Conservation (phyloP, 2,329 filamentous ascomycete genomes). For the Fusarium bactridioides region DNA sequence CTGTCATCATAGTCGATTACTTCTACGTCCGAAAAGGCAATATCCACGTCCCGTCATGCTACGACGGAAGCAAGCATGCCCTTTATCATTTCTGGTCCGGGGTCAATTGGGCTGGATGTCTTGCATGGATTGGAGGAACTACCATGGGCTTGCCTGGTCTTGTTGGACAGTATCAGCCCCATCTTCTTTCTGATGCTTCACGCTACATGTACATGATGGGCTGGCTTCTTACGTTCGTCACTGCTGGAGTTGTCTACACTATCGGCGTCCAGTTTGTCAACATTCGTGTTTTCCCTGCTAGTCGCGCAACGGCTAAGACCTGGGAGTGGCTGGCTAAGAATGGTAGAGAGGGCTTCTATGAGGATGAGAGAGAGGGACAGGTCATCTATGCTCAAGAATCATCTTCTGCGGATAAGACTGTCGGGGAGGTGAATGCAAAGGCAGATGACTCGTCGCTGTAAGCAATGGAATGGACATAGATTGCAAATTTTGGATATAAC, state of each 20-base stretch:
- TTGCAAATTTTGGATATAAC: fast-evolving
- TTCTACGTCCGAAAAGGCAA: not conserved
- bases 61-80: not conserved
- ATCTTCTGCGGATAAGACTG: not conserved
- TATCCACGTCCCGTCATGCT: not conserved
- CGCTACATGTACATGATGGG: not conserved
- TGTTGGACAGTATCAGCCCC: not conserved
- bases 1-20: not conserved
- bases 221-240: not conserved
- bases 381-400: not conserved
- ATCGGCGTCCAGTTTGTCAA: not conserved
- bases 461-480: not conserved
- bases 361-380: not conserved
- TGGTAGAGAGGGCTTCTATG: not conserved
- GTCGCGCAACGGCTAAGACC: not conserved
- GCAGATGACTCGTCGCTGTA: not conserved
- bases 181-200: not conserved
- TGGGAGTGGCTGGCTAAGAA: not conserved
- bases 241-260: not conserved
- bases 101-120: not conserved
- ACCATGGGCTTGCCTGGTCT: not conserved
- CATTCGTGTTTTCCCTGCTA: not conserved
- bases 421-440: not conserved
- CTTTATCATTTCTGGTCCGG: not conserved
- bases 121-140: not conserved